Conservation (phyloP, 2,329 filamentous ascomycete genomes). For the Mycogone perniciosa region DNA sequence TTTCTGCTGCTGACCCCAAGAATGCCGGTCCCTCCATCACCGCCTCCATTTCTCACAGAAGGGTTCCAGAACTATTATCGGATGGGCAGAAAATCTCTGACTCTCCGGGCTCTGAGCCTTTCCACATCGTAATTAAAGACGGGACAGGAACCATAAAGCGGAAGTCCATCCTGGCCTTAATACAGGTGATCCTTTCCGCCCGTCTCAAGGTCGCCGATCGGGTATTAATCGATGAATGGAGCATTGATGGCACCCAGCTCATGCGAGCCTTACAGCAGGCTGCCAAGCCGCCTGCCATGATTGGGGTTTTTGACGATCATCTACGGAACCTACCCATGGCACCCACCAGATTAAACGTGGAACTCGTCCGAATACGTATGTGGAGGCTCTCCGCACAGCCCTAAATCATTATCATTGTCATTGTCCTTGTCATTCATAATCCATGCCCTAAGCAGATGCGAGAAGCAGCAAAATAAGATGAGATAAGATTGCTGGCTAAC, state of each 20-base stretch:
- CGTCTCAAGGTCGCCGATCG: constrained; percentile 25
- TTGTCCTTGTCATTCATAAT: not conserved
- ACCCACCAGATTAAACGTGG: constrained; percentile 37
- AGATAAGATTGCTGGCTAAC: not conserved
- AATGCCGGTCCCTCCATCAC: not conserved
- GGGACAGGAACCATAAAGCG: constrained; percentile 20
- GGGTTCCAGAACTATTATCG: constrained; percentile 3
- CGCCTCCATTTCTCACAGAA: not conserved
- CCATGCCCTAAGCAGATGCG: too few species aligned
- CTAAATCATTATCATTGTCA: not conserved
- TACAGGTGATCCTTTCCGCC: constrained; percentile 25
- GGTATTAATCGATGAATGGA: constrained; percentile 26
- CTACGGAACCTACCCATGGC: constrained; percentile 36
- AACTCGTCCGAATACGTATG: constrained; percentile 44
- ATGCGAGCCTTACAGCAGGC: constrained; percentile 19
- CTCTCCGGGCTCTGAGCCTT: constrained; percentile 7
- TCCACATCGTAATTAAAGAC: constrained; percentile 21
- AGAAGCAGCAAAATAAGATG: not conserved
- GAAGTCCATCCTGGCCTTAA: constrained; percentile 22
- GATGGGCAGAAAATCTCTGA: constrained; percentile 4
- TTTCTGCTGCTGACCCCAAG: not conserved
- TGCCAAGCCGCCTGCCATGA: constrained; percentile 16
- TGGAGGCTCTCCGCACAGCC: not conserved
- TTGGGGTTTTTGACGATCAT: constrained; percentile 28
- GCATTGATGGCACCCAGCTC: constrained; percentile 21